A percentile compares a stretch with the other conserved stretches of the same genome.
These are phyloP conservation scores for Hypoxylon sp. DNA, from an alignment of 2,329 filamentous ascomycete species.

Conservation along the genomic window DNA sequence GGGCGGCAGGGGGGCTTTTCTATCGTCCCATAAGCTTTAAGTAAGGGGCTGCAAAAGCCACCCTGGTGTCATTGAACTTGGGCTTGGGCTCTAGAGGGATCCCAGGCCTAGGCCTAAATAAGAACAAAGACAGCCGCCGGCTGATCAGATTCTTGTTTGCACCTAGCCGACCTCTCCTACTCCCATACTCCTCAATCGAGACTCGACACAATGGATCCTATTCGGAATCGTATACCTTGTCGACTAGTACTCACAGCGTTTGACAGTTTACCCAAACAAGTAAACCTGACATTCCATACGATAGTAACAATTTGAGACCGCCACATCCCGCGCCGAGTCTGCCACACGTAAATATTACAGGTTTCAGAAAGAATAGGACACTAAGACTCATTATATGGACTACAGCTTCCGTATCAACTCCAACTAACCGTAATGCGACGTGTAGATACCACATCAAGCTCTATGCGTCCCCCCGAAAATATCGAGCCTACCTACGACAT, in stretches of 20 bases:
- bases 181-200: conserved; percentile 9
- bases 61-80: neutral
- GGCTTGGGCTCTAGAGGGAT: neutral
- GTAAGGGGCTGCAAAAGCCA: no score
- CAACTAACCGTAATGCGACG: neutral
- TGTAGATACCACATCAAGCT: conserved; percentile 1
- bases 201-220: conserved; percentile 8
- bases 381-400: neutral
- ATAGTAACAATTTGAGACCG: neutral
- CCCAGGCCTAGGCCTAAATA: neutral
- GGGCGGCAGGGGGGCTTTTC: neutral
- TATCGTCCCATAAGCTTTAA: conserved; percentile 5
- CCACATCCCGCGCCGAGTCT: neutral
- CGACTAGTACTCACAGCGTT: neutral
- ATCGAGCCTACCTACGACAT: conserved; percentile 3
- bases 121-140: neutral
- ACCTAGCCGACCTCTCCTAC: neutral
- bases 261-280: neutral
- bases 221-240: conserved; percentile 5
- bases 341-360: neutral
- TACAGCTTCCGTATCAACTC: neutral
- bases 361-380: neutral
- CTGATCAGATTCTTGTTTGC: conserved; percentile 9
- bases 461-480: neutral
- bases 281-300: neutral